Evolutionary conservation across 2,329 filamentous ascomycete species (phyloP).

Genomic region (Lojkania enalia): DNA sequence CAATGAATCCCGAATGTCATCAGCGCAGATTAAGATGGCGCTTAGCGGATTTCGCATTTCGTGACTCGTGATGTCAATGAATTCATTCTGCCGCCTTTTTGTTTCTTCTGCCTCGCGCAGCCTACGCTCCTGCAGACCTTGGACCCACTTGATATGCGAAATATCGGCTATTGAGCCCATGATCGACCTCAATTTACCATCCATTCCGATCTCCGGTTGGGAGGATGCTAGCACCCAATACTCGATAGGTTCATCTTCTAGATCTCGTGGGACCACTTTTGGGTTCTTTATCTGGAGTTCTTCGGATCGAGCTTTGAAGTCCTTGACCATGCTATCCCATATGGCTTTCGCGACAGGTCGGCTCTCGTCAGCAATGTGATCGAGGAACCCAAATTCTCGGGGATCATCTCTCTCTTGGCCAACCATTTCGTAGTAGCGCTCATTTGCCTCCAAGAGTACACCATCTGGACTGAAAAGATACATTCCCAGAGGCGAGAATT

Average conservation of each 20-base stretch:
- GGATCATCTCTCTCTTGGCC: constrained; percentile 45
- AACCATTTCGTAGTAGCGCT: constrained; percentile 54
- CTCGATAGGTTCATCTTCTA: constrained; percentile 47
- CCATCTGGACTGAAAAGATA: constrained; percentile 45
- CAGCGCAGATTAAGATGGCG: constrained; percentile 39
- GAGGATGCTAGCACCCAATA: constrained; percentile 49
- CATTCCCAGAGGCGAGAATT: constrained; percentile 39
- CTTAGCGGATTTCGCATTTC: constrained; percentile 42
- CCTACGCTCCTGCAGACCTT: constrained; percentile 36
- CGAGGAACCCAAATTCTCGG: constrained; percentile 49
- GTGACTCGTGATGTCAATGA: constrained; percentile 43
- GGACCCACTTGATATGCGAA: constrained; percentile 41
- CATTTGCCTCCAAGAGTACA: constrained; percentile 49
- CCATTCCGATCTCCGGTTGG: constrained; percentile 29
- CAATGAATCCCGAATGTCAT: constrained; percentile 35
- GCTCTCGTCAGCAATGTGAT: constrained; percentile 46
- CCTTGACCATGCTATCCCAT: constrained; percentile 45
- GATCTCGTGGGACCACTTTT: constrained; percentile 33
- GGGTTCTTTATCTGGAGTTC: constrained; percentile 50
- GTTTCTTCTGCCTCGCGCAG: constrained; percentile 36
- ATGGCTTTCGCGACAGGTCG: constrained; percentile 36
- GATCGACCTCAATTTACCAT: constrained; percentile 31
- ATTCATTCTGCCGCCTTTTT: constrained; percentile 41
- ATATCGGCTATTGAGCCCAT: constrained; percentile 40
- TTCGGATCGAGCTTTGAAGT: constrained; percentile 43